Percentiles rank a stretch among this genome's conserved stretches.
These are phyloP conservation scores for Fusarium sp. DNA, from an alignment of 2,329 filamentous ascomycete species.

Conservation along the genomic window DNA sequence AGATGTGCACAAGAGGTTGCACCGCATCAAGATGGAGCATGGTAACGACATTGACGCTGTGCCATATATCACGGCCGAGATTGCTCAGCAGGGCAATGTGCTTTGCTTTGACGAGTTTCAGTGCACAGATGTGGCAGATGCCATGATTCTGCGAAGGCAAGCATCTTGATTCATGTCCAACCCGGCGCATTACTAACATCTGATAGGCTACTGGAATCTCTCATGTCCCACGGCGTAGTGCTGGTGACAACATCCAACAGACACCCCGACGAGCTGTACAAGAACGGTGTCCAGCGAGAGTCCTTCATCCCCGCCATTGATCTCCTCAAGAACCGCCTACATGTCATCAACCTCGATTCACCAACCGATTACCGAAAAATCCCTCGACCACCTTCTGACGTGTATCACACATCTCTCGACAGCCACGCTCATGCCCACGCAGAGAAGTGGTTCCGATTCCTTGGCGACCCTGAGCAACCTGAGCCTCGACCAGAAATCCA, in stretches of 20 bases:
- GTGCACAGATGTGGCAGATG: conserved; percentile 97
- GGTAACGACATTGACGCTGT: conserved; percentile 91
- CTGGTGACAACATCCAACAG: conserved; percentile 96
- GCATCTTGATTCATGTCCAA: conserved; percentile 2
- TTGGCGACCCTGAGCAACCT: conserved; percentile 84
- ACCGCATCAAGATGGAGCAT: conserved; percentile 88
- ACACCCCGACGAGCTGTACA: conserved; percentile 96
- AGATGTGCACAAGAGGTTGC: conserved; percentile 90
- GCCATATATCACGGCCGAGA: conserved; percentile 93
- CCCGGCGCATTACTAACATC: conserved; percentile 21
- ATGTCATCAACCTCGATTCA: conserved; percentile 94
- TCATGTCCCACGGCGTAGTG: conserved; percentile 98
- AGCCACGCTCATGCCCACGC: conserved; percentile 81
- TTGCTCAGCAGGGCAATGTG: conserved; percentile 85
- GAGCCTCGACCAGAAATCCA: conserved; percentile 81
- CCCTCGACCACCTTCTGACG: conserved; percentile 88
- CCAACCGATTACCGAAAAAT: conserved; percentile 98
- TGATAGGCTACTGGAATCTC: conserved; percentile 78
- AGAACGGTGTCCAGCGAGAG: conserved; percentile 95
- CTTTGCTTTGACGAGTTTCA: conserved; percentile 99
- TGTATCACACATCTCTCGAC: conserved; percentile 92
- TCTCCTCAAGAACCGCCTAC: conserved; percentile 83
- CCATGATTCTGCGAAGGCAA: conserved; percentile 90
- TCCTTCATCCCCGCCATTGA: conserved; percentile 97
- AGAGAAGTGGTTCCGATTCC: conserved; percentile 94